Conservation (phyloP, 768 basidiomycete genomes). For the Leccinum longicurvipes region DNA sequence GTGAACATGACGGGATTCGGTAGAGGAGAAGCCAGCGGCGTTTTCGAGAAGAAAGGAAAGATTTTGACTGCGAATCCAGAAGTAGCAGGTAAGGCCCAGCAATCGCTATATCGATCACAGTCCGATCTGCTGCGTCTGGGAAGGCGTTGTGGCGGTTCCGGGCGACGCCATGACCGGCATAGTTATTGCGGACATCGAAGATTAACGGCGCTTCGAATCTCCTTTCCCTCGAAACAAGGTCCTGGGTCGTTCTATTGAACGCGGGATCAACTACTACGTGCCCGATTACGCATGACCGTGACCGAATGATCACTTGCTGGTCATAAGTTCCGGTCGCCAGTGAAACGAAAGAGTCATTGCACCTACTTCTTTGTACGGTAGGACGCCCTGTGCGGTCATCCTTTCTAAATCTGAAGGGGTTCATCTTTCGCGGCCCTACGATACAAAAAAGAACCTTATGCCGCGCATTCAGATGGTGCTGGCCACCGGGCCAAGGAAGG, state of each 20-base stretch:
- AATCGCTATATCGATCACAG: constrained; percentile 25
- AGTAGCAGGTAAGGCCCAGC: constrained; percentile 23
- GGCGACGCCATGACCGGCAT: constrained; percentile 21
- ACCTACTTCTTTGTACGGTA: constrained; percentile 3
- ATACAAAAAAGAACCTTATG: not conserved
- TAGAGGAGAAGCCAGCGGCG: constrained; percentile 19
- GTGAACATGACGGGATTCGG: constrained; percentile 2
- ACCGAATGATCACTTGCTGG: not conserved
- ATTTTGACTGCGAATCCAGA: constrained; percentile 28
- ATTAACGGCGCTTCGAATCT: constrained; percentile 18
- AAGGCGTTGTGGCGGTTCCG: constrained; percentile 29
- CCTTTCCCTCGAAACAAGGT: constrained; percentile 10
- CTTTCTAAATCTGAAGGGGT: not conserved
- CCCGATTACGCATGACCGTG: constrained; percentile 4
- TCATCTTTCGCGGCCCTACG: too few species aligned
- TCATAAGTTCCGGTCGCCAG: constrained; percentile 5
- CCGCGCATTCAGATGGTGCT: constrained; percentile 9
- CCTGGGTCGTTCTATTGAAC: constrained; percentile 1
- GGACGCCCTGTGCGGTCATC: constrained; percentile 2
- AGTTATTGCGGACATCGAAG: constrained; percentile 19
- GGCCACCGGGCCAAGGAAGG: not conserved
- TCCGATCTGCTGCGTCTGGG: constrained; percentile 26
- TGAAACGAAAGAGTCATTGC: not conserved
- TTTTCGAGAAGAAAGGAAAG: constrained; percentile 21
- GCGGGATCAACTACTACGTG: constrained; percentile 2